Percentiles rank a stretch among this genome's conserved stretches.
Conservation (phyloP, 169 alveolate species). For the Miamiensis avidus region DNA sequence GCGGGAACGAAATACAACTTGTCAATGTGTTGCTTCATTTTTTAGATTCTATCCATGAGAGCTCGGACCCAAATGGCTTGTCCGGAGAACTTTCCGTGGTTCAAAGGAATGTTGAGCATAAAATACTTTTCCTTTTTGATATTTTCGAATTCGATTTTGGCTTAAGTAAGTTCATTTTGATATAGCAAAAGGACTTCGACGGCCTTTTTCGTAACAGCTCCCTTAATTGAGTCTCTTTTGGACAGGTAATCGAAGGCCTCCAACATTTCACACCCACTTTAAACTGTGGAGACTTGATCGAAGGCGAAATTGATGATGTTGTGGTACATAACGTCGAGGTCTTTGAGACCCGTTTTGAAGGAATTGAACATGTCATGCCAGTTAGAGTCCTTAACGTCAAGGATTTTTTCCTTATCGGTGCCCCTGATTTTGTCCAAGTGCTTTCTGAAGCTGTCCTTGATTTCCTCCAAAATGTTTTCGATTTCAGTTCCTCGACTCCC, state of each 20-base stretch:
- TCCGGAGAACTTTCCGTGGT: conserved; percentile 78
- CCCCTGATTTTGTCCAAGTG: conserved; percentile 76
- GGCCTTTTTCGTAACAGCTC: conserved; percentile 88
- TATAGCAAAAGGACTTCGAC: conserved; percentile 79
- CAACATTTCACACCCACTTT: conserved; percentile 76
- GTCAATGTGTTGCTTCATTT: conserved; percentile 48
- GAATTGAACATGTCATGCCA: conserved; percentile 95
- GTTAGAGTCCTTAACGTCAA: conserved; percentile 92
- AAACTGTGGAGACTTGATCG: conserved; percentile 83
- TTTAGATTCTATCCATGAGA: conserved; percentile 64
- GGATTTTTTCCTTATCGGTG: conserved; percentile 85
- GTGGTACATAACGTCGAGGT: conserved; percentile 83
- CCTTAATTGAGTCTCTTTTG: conserved; percentile 86
- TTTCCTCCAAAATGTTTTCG: conserved; percentile 81
- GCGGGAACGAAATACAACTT: conserved; percentile 28
- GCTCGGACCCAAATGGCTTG: conserved; percentile 77
- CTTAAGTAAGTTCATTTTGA: conserved; percentile 69
- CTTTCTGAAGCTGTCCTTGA: conserved; percentile 82
- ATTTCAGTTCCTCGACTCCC: conserved; percentile 89
- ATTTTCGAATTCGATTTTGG: conserved; percentile 72
- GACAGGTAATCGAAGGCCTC: conserved; percentile 89
- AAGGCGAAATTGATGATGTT: conserved; percentile 86
- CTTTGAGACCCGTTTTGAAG: conserved; percentile 89
- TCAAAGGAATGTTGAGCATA: conserved; percentile 51
- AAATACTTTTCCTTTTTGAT: conserved; percentile 40